Evolutionary conservation across 768 basidiomycete species (phyloP).

Genomic region (Pholiota microspora): DNA sequence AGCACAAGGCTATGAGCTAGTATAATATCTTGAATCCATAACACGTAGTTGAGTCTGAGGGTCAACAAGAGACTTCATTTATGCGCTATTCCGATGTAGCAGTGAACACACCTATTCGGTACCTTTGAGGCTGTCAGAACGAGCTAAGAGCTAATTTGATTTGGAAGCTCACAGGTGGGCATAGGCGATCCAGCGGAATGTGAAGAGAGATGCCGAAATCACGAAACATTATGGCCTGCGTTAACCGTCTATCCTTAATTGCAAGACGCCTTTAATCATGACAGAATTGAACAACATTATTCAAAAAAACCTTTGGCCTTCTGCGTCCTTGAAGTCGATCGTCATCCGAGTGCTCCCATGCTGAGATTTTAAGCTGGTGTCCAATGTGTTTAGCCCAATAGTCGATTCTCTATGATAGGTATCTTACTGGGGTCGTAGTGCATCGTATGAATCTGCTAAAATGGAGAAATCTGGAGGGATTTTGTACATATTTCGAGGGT

Average conservation of each 20-base stretch:
- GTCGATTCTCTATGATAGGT: background rate
- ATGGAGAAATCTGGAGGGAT: conserved; percentile 51
- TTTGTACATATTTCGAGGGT: conserved; percentile 39
- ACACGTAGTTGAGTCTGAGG: conserved; percentile 66
- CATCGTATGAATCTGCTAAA: conserved; percentile 56
- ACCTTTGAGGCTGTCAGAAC: conserved; percentile 39
- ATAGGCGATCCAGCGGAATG: conserved; percentile 72
- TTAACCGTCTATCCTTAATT: conserved; percentile 57
- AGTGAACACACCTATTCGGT: conserved; percentile 58
- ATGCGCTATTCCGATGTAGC: too few relatives aligned
- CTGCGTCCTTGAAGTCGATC: conserved; percentile 77
- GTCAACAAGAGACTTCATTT: too few relatives aligned
- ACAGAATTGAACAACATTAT: too few relatives aligned
- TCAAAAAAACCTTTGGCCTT: conserved; percentile 62
- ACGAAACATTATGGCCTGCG: conserved; percentile 70
- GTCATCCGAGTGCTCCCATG: conserved; percentile 28
- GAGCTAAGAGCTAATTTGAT: background rate
- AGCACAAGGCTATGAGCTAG: conserved; percentile 23
- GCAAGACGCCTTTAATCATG: too few relatives aligned
- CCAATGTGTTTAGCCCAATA: background rate
- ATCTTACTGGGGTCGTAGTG: conserved; percentile 32
- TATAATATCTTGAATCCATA: conserved; percentile 79
- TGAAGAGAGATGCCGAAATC: conserved; percentile 68
- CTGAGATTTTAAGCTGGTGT: conserved; percentile 12
- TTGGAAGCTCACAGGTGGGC: conserved; percentile 73